A percentile compares a stretch with the other conserved stretches of the same genome.
These are phyloP conservation scores for Suillus bovinus DNA, from an alignment of 768 basidiomycete species.

Conservation along the genomic window DNA sequence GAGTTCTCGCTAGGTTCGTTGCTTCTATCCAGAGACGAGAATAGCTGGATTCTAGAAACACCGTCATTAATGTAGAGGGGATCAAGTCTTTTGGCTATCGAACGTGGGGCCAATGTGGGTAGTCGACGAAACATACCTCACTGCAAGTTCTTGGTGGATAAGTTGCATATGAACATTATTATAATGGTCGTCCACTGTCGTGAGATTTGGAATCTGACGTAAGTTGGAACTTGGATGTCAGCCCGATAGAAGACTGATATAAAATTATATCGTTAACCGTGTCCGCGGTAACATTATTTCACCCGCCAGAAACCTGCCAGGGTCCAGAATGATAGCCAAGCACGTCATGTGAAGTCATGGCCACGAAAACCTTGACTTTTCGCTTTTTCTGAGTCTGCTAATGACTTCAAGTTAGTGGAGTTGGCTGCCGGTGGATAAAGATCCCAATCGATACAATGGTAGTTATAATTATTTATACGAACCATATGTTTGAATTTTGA, in stretches of 20 bases:
- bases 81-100: no score
- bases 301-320: not conserved
- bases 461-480: not conserved
- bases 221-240: not conserved
- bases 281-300: not conserved
- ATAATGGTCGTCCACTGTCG: not conserved
- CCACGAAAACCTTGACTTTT: no score
- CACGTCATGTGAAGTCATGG: no score
- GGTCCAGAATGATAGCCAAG: no score
- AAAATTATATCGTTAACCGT: not conserved
- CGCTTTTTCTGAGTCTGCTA: no score
- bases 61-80: not conserved
- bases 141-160: no score
- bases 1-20: conserved; percentile 6
- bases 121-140: no score
- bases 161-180: no score
- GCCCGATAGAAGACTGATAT: not conserved
- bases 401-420: no score
- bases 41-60: conserved; percentile 1
- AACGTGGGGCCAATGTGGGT: not conserved
- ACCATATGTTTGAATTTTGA: no score
- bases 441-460: no score
- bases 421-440: no score
- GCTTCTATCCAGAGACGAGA: conserved; percentile 6
- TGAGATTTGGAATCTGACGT: not conserved